Evolutionary conservation across 2,329 filamentous ascomycete genomes (phyloP), one percentile per base, ranked within the genome.

Genomic region (Fusarium sp.): DNA sequence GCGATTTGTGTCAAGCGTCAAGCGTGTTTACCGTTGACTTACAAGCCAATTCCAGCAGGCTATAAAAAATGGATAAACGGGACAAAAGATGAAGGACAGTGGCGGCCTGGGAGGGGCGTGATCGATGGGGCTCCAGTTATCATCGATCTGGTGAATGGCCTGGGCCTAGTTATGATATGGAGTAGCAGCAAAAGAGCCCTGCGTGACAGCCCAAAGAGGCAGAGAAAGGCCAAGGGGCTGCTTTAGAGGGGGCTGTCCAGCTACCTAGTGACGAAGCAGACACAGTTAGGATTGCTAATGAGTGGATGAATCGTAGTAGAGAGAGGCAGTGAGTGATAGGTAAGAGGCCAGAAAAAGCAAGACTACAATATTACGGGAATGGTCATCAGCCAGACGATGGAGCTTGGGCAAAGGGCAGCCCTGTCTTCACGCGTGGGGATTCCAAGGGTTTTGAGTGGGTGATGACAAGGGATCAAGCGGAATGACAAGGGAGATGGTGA

Each of bases 391-490:
- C 49, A 30, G 10, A 13, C 11, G 10, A 30, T 30, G 27, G 27
- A 30, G 48, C 47, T 43, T 40, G 45, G 54, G 37, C 39, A 62
- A 44, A 41, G 10, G 27, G 33, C 55, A 37, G 61, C 53, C 52
- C 56, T 62, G 66, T 50, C 54, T 52, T 40, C 20, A 59, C 37
- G 58, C 67, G 67, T 70, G 67, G 67, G 52, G 63, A 62, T 53
- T 20, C 45, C 57, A 67, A 56, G 53, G 50, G 57, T 58, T 56
- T 52, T 56, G 50, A 69, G 58, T 67, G 66, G 66, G 47, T 51
- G 62, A 56, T 65, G 35, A 61, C 17, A n/a, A 37, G 35, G 66
- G 66, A 55, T 67, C 33, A 67, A 45, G 43, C 41, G 50, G 53
- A 59, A 59, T 45, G 33, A 51, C 59, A 37, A 51, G 59, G 59